Evolutionary conservation across 768 basidiomycete genomes (phyloP).

Genomic region (Boletus patriciae): DNA sequence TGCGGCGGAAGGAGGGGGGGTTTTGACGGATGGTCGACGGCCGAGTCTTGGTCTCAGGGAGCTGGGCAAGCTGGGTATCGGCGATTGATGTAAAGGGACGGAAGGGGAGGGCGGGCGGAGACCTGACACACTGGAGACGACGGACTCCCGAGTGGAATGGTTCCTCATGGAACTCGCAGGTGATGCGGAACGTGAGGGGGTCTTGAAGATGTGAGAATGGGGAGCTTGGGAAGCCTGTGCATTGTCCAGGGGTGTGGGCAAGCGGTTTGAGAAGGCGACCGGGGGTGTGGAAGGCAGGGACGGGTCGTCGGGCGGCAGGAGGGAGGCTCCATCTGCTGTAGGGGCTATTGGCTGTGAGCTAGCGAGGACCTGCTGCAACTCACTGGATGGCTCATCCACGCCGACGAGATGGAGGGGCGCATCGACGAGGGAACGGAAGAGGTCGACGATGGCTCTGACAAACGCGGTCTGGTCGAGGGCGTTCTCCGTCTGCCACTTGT

Average conservation of each 20-base stretch:
- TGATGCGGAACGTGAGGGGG: constrained; percentile 42
- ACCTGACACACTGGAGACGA: constrained; percentile 11
- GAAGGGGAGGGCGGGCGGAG: constrained; percentile 29
- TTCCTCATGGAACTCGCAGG: constrained; percentile 34
- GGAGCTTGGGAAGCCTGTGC: constrained; percentile 25
- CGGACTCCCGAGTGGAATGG: constrained; percentile 26
- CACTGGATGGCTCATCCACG: constrained; percentile 45
- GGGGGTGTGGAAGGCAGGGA: constrained; percentile 1
- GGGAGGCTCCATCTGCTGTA: constrained; percentile 16
- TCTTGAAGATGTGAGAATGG: constrained; percentile 26
- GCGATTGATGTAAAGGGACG: constrained; percentile 19
- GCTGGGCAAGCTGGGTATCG: constrained; percentile 26
- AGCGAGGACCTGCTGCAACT: constrained; percentile 5
- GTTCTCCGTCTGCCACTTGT: constrained; percentile 86
- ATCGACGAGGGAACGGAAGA: constrained; percentile 52
- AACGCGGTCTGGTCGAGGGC: constrained; percentile 71
- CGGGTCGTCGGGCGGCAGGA: neutral
- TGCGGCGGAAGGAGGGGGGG: constrained; percentile 34
- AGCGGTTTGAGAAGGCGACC: constrained; percentile 5
- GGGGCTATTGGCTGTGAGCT: constrained; percentile 10
- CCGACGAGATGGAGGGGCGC: constrained; percentile 60
- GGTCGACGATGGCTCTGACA: constrained; percentile 60
- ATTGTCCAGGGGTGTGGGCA: constrained; percentile 15
- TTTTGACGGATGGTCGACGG: constrained; percentile 48
- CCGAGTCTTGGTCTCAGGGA: constrained; percentile 36